Conservation (phyloP, 1,284 basidiomycete genomes). For the Pseudozyma sp. region DNA sequence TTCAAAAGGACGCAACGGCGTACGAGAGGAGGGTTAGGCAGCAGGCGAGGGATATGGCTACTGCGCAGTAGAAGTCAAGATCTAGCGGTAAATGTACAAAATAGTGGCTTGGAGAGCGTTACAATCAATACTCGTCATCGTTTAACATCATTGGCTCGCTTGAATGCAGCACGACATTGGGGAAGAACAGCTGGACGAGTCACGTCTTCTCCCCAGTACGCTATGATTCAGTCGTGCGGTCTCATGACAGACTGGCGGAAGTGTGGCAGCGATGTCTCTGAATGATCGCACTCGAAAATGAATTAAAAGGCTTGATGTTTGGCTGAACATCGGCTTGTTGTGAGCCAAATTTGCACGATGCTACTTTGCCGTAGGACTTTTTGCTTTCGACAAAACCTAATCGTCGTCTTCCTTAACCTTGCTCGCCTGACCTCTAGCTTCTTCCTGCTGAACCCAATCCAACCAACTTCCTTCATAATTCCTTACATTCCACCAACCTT, state of each 20-base stretch:
- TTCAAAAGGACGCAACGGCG: conserved; percentile 74
- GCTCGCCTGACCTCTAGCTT: conserved; percentile 44
- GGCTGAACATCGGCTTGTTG: too few relatives aligned
- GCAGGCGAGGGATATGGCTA: conserved; percentile 56
- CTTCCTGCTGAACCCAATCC: conserved; percentile 81
- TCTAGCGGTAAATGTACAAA: neutral
- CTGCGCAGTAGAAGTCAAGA: conserved; percentile 12
- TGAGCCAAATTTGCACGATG: too few relatives aligned
- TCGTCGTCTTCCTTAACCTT: conserved; percentile 68
- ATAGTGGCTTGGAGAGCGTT: neutral
- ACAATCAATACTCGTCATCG: neutral
- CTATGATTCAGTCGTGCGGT: too few relatives aligned
- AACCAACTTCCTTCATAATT: conserved; percentile 94
- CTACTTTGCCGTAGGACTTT: too few relatives aligned
- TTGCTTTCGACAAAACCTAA: conserved; percentile 10
- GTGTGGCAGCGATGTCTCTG: too few relatives aligned
- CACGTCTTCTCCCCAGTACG: too few relatives aligned
- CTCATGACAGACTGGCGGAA: too few relatives aligned
- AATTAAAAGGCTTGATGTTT: too few relatives aligned
- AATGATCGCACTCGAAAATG: too few relatives aligned
- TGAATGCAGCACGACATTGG: too few relatives aligned
- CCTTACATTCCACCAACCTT: conserved; percentile 82
- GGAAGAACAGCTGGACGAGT: too few relatives aligned
- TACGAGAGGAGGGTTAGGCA: conserved; percentile 61
- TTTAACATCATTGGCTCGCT: too few relatives aligned